Evolutionary conservation across 768 basidiomycete species (phyloP).

Genomic region (Russula lepida): DNA sequence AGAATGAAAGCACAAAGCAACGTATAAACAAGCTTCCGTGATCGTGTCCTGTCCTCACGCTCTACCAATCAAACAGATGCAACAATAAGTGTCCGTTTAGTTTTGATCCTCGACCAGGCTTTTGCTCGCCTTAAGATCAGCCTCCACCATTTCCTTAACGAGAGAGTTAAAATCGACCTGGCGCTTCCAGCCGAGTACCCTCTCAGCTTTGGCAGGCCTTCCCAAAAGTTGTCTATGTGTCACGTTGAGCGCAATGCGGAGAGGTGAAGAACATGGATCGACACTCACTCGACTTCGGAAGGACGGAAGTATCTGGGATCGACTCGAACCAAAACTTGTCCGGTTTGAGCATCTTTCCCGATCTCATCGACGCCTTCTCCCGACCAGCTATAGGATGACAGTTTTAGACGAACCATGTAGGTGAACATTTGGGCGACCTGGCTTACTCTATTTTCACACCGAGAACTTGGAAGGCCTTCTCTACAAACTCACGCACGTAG

Average conservation of each 20-base stretch:
- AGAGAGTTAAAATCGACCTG: conserved; percentile 74
- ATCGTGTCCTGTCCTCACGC: background rate
- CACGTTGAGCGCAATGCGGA: background rate
- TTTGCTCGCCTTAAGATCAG: conserved; percentile 65
- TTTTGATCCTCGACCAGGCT: conserved; percentile 82
- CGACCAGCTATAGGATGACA: conserved; percentile 50
- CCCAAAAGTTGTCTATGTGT: conserved; percentile 65
- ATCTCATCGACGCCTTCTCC: conserved; percentile 70
- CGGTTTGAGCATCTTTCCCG: conserved; percentile 61
- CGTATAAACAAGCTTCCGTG: background rate
- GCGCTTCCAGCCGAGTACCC: conserved; percentile 84
- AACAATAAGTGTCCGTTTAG: conserved; percentile 27
- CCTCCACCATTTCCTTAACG: conserved; percentile 86
- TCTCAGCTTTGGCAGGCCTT: conserved; percentile 86
- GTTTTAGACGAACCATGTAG: conserved; percentile 4
- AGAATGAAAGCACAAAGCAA: too few species aligned
- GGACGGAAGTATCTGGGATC: conserved; percentile 91
- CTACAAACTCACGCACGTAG: conserved; percentile 86
- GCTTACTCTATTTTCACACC: conserved; percentile 59
- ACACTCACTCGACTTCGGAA: conserved; percentile 84
- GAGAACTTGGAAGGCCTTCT: conserved; percentile 70
- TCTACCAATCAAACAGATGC: background rate
- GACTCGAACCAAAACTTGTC: conserved; percentile 69
- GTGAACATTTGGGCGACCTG: background rate
- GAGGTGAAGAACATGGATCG: background rate